These are phyloP conservation scores for Tolypocladium amazonense DNA, from an alignment of 2,329 filamentous ascomycete genomes.

Conservation along the genomic window DNA sequence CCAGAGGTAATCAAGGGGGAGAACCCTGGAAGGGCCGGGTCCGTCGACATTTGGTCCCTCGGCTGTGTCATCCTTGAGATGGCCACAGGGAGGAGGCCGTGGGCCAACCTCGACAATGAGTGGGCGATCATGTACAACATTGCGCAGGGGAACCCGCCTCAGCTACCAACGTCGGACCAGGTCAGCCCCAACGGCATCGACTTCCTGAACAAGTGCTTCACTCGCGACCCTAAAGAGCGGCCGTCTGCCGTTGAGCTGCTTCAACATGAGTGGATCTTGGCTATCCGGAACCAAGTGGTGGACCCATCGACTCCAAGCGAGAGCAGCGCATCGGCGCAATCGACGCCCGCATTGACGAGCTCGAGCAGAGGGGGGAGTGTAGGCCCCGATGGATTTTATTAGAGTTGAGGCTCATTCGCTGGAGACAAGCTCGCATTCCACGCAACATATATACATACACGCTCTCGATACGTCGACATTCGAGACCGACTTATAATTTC, in stretches of 20 bases:
- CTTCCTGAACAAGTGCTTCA: constrained; percentile 80
- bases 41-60: constrained; percentile 92
- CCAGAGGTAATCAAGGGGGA: constrained; percentile 95
- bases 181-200: constrained; percentile 77
- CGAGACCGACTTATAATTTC: background rate
- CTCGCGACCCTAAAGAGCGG: constrained; percentile 68
- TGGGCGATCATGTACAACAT: constrained; percentile 99
- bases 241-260: constrained; percentile 79
- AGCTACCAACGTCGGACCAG: constrained; percentile 72
- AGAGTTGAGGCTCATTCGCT: background rate
- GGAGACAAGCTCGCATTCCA: background rate
- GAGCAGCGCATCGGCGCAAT: constrained; percentile 28
- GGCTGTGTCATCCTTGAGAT: constrained; percentile 97
- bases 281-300: constrained; percentile 53
- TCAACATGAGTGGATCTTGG: constrained; percentile 84
- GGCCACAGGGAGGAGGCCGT: constrained; percentile 87
- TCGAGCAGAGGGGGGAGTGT: constrained; percentile 19
- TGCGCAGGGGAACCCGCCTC: constrained; percentile 87
- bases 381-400: constrained; percentile 15
- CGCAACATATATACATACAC: background rate
- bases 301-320: constrained; percentile 55
- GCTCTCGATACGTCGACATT: background rate
- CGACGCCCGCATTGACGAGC: constrained; percentile 19
- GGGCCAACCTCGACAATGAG: constrained; percentile 94
- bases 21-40: constrained; percentile 66